Percentiles rank a stretch among this genome's conserved stretches.
These are phyloP conservation scores for Tausonia pullulans DNA, from an alignment of 1,284 basidiomycete genomes.

Conservation along the genomic window DNA sequence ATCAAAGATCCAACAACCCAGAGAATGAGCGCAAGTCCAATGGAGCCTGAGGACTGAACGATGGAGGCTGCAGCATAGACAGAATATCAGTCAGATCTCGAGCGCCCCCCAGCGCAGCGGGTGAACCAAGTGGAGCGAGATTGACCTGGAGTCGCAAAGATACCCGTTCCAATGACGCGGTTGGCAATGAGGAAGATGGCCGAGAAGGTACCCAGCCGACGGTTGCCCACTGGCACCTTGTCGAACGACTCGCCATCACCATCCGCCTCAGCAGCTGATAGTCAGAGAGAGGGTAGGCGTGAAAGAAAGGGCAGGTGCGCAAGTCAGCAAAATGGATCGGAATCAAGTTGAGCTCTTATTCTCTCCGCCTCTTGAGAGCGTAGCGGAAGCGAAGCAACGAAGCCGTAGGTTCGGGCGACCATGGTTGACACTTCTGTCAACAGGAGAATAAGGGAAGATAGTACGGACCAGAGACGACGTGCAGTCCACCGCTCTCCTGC, in stretches of 20 bases:
- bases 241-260: conserved; percentile 25
- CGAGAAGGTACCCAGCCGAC: conserved; percentile 38
- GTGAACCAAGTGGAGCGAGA: too few species aligned
- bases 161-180: conserved; percentile 45
- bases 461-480: too few species aligned
- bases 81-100: too few species aligned
- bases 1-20: conserved; percentile 25
- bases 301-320: neutral
- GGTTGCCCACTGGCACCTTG: conserved; percentile 22
- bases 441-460: too few species aligned
- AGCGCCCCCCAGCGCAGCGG: too few species aligned
- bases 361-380: too few species aligned
- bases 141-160: conserved; percentile 19
- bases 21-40: conserved; percentile 20
- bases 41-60: conserved; percentile 17
- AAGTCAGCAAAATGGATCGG: too few species aligned
- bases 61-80: conserved; percentile 10
- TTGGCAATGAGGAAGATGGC: conserved; percentile 62
- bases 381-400: too few species aligned
- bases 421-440: too few species aligned
- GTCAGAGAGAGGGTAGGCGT: too few species aligned
- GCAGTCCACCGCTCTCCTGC: too few species aligned
- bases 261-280: conserved; percentile 7
- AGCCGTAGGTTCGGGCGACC: too few species aligned
- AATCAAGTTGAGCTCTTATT: neutral